These are phyloP conservation scores for Coffea canephora DNA, from an alignment of 257 asterid genomes.

Conservation along the genomic window DNA sequence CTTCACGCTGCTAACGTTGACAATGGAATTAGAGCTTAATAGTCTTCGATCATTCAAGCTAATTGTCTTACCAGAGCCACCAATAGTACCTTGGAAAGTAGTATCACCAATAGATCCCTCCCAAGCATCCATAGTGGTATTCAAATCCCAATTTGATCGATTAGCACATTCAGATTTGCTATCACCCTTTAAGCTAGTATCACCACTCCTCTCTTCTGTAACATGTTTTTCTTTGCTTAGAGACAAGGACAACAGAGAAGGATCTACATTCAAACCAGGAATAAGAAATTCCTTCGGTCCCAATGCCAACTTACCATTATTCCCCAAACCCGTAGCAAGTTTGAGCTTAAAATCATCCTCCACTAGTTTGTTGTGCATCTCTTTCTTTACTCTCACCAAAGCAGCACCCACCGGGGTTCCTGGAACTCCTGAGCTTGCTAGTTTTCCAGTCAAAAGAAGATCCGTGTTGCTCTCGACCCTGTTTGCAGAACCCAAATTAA, in stretches of 20 bases:
- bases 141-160: conserved; percentile 85
- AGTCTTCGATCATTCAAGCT: conserved; percentile 23
- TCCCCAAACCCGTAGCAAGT: conserved; percentile 32
- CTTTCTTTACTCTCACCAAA: conserved; percentile 36
- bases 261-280: conserved; percentile 38
- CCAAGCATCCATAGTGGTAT: conserved; percentile 89
- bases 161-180: conserved; percentile 33
- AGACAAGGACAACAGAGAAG: conserved; percentile 49
- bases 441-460: conserved; percentile 24
- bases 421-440: conserved; percentile 23
- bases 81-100: conserved; percentile 28
- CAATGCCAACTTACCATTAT: conserved; percentile 36
- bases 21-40: conserved; percentile 24
- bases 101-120: conserved; percentile 47
- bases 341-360: conserved; percentile 29
- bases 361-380: conserved; percentile 31
- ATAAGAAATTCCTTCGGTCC: conserved; percentile 34
- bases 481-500: conserved; percentile 26
- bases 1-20: conserved; percentile 32
- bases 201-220: conserved; percentile 22
- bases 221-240: conserved; percentile 30
- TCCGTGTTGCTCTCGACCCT: conserved; percentile 26
- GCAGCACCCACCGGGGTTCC: conserved; percentile 18
- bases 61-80: conserved; percentile 24
- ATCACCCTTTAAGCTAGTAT: conserved; percentile 18